These are phyloP conservation scores for Gossypium longicalyx DNA, from an alignment of 345 rosid species.

Conservation along the genomic window DNA sequence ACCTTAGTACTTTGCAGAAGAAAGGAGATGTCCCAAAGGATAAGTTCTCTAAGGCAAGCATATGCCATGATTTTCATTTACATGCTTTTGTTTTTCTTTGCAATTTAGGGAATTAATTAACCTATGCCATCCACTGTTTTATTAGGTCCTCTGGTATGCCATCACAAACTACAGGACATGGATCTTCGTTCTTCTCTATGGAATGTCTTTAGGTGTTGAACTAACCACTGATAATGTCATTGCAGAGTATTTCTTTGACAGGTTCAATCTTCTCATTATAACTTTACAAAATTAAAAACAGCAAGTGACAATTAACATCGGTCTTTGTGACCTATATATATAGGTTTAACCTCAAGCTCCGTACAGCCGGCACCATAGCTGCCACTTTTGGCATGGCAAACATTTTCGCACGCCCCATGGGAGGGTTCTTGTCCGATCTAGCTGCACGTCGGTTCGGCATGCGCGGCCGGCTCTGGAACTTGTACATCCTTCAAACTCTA, in stretches of 20 bases:
- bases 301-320: neutral
- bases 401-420: conserved; percentile 47
- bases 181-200: conserved; percentile 59
- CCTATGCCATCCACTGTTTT: neutral
- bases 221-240: conserved; percentile 62
- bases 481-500: conserved; percentile 47
- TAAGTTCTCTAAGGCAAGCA: conserved; percentile 34
- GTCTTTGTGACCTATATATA: neutral
- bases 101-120: neutral
- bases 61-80: neutral
- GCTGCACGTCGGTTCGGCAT: conserved; percentile 42
- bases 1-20: conserved; percentile 36
- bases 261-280: conserved; percentile 22
- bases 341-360: conserved; percentile 47
- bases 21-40: conserved; percentile 39
- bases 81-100: neutral
- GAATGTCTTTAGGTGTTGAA: conserved; percentile 64
- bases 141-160: conserved; percentile 48
- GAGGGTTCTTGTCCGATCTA: conserved; percentile 44
- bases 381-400: conserved; percentile 60
- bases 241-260: conserved; percentile 67
- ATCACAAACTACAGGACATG: conserved; percentile 61
- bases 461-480: conserved; percentile 52
- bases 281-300: neutral
- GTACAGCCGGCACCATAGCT: conserved; percentile 49